These are phyloP conservation scores for Isabelozyma pseudorhagii DNA, from an alignment of 805 yeast species.

Conservation along the genomic window DNA sequence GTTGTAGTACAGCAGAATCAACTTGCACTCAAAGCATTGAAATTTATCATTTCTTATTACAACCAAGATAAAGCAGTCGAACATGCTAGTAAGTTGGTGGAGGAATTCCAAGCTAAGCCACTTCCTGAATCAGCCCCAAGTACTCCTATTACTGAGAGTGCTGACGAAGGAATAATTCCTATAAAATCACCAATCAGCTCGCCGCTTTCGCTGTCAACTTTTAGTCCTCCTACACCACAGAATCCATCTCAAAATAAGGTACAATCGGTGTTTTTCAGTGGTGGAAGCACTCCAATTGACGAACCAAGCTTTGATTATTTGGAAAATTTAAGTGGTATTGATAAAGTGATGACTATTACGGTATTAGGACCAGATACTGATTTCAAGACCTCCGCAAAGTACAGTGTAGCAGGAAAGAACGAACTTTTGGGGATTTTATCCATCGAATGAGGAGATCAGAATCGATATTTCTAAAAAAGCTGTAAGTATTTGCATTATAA, in stretches of 20 bases:
- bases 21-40: constrained; percentile 53
- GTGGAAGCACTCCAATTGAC: constrained; percentile 66
- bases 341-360: constrained; percentile 57
- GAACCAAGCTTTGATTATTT: constrained; percentile 61
- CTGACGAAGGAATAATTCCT: background rate
- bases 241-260: constrained; percentile 9
- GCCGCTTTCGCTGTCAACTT: constrained; percentile 1
- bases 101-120: constrained; percentile 18
- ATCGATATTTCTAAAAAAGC: background rate
- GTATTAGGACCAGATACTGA: constrained; percentile 40
- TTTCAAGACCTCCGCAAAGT: constrained; percentile 56
- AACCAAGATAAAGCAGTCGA: constrained; percentile 12
- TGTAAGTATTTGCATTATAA: background rate
- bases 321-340: constrained; percentile 31
- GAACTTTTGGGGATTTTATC: constrained; percentile 57
- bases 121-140: constrained; percentile 11
- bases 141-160: constrained; percentile 9
- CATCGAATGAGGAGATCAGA: background rate
- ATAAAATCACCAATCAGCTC: background rate
- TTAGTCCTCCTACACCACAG: background rate
- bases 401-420: constrained; percentile 65
- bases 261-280: constrained; percentile 54
- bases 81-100: constrained; percentile 14
- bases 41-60: constrained; percentile 44
- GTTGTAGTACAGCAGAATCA: constrained; percentile 70